Conservation (phyloP, 768 basidiomycete genomes). For the Candolleomyces eurysporus region DNA sequence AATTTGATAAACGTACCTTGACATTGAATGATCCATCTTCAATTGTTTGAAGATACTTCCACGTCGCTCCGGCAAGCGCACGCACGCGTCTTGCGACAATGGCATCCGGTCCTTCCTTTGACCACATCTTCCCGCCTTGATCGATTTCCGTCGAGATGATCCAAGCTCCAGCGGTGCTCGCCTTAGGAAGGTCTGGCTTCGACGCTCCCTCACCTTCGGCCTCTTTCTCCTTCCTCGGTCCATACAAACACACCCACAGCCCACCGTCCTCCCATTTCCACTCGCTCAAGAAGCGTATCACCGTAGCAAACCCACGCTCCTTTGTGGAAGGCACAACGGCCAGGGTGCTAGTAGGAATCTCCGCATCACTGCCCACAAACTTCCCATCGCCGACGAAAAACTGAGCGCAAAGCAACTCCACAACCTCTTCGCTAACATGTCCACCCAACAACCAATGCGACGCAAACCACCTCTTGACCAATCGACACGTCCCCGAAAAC, state of each 20-base stretch:
- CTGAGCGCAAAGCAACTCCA: conserved; percentile 82
- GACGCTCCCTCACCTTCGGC: conserved; percentile 21
- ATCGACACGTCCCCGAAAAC: conserved; percentile 80
- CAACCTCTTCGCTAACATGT: conserved; percentile 73
- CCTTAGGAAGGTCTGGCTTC: conserved; percentile 13
- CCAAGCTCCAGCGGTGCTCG: conserved; percentile 52
- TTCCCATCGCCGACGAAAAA: conserved; percentile 64
- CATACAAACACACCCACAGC: conserved; percentile 74
- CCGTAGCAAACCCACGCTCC: conserved; percentile 74
- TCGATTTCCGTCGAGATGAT: conserved; percentile 78
- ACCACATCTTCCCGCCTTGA: conserved; percentile 74
- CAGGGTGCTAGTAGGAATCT: conserved; percentile 27
- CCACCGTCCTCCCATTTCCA: conserved; percentile 80
- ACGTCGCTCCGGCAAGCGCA: conserved; percentile 74
- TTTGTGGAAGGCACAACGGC: conserved; percentile 67
- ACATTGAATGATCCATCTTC: conserved; percentile 53
- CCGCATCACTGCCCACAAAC: conserved; percentile 28
- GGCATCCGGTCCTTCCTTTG: conserved; percentile 57
- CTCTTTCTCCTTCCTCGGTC: conserved; percentile 21
- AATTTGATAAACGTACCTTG: conserved; percentile 42
- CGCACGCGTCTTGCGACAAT: conserved; percentile 73
- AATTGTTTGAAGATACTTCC: conserved; percentile 52
- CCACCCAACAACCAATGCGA: conserved; percentile 81
- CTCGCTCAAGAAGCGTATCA: conserved; percentile 68
- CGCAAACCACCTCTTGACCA: conserved; percentile 92